phyloP scores from a whole-genome alignment of 345 rosid genomes.

The Populus euphratica region DNA sequence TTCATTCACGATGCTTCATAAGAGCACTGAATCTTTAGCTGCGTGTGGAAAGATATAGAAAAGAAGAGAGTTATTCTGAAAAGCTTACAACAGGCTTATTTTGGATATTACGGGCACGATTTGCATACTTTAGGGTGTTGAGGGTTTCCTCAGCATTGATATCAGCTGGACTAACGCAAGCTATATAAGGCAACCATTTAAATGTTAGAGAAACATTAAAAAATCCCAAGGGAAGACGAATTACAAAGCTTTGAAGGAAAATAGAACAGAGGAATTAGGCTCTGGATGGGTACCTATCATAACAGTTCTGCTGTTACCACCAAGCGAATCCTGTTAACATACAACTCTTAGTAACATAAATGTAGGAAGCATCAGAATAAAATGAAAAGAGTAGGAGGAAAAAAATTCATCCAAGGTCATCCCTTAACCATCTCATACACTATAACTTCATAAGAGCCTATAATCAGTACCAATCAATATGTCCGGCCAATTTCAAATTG shows the following conservation, averaged over 20 bases:
- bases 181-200: conserved; percentile 35
- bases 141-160: conserved; percentile 98
- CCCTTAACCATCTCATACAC: background rate
- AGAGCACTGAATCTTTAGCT: background rate
- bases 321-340: conserved; percentile 87
- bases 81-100: conserved; percentile 95
- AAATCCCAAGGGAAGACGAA: background rate
- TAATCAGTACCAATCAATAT: background rate
- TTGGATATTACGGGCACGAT: conserved; percentile 97
- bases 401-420: background rate
- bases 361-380: background rate
- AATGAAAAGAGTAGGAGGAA: background rate
- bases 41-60: background rate
- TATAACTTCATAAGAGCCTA: background rate
- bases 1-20: conserved; percentile 1
- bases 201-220: background rate
- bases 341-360: conserved; percentile 1
- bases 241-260: conserved; percentile 1
- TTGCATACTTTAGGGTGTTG: conserved; percentile 93
- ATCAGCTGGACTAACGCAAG: conserved; percentile 99
- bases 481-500: background rate
- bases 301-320: conserved; percentile 97
- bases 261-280: background rate
- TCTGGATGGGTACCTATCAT: conserved; percentile 72
- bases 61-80: background rate